Percentiles rank a stretch among this genome's conserved stretches.
phyloP scores from a whole-genome alignment of 1,139 yeast genomes.

The Suhomyces taliae region DNA sequence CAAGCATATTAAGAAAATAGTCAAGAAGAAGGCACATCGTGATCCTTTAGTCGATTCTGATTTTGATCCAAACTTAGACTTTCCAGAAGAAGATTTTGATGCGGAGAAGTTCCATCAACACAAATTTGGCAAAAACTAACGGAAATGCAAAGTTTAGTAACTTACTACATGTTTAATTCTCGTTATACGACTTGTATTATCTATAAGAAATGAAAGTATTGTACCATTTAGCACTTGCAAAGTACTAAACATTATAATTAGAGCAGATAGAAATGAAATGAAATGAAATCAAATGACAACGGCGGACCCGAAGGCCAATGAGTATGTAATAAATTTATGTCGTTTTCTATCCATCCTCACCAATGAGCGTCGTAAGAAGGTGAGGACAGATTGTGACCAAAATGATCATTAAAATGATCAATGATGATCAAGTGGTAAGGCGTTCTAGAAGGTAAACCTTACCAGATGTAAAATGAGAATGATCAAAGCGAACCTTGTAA shows the following conservation, averaged over 20 bases:
- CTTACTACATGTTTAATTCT: no score
- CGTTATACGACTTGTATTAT: conserved; percentile 1
- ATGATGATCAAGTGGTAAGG: not conserved
- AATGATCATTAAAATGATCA: no score
- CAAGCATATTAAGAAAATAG: conserved; percentile 5
- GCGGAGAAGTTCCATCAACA: conserved; percentile 7
- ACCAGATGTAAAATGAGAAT: not conserved
- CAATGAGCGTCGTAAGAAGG: no score
- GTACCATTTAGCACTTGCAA: conserved; percentile 1
- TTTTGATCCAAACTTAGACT: conserved; percentile 29
- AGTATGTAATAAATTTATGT: not conserved
- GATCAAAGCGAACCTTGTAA: not conserved
- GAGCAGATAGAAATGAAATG: conserved; percentile 3
- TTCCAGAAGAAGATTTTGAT: conserved; percentile 15
- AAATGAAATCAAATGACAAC: not conserved
- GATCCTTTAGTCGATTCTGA: conserved; percentile 30
- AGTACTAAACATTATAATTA: not conserved
- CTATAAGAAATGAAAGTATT: conserved; percentile 5
- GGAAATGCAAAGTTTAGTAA: not conserved
- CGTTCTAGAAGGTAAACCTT: not conserved
- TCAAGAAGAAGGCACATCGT: conserved; percentile 4
- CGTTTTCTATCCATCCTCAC: not conserved
- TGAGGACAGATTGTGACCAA: no score
- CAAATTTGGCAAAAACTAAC: not conserved
- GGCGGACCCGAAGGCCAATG: not conserved